phyloP scores from a whole-genome alignment of 1,139 yeast genomes.

The Saccharomyces pastorianus region DNA sequence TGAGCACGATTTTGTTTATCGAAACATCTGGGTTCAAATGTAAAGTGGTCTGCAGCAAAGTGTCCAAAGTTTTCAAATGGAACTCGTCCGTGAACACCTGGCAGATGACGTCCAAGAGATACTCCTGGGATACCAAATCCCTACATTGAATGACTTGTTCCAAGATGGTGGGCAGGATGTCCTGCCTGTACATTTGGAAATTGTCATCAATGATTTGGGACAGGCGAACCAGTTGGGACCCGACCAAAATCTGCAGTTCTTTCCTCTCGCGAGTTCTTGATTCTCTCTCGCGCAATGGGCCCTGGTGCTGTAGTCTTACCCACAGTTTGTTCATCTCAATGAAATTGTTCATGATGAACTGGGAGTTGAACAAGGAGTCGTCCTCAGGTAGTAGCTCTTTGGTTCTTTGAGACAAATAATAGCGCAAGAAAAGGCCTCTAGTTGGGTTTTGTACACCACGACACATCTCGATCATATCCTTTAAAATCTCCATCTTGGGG shows the following conservation, averaged over 20 bases:
- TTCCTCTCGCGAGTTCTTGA: slow-evolving; percentile 72
- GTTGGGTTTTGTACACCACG: slow-evolving; percentile 97
- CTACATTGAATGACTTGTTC: slow-evolving; percentile 91
- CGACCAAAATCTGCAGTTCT: slow-evolving; percentile 85
- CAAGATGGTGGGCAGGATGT: slow-evolving; percentile 68
- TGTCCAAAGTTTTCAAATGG: slow-evolving; percentile 68
- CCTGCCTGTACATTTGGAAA: slow-evolving; percentile 46
- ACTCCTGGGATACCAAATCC: slow-evolving; percentile 87
- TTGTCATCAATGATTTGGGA: slow-evolving; percentile 78
- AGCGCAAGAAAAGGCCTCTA: slow-evolving; percentile 79
- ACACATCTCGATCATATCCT: slow-evolving; percentile 96
- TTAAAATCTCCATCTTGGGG: slow-evolving; percentile 79
- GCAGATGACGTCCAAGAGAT: slow-evolving; percentile 77
- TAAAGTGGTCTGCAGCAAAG: slow-evolving; percentile 57
- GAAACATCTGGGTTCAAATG: slow-evolving; percentile 63
- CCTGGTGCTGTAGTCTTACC: slow-evolving; percentile 95
- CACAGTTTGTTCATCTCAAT: slow-evolving; percentile 96
- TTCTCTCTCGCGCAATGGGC: slow-evolving; percentile 76
- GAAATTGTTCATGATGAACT: slow-evolving; percentile 74
- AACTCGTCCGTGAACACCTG: slow-evolving; percentile 93
- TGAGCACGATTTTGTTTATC: slow-evolving; percentile 55
- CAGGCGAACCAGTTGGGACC: slow-evolving; percentile 81
- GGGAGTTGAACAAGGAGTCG: slow-evolving; percentile 40
- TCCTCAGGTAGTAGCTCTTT: slow-evolving; percentile 54
- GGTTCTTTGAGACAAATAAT: slow-evolving; percentile 78